phyloP scores from a whole-genome alignment of 116 monocot species.

The Iris pallida region DNA sequence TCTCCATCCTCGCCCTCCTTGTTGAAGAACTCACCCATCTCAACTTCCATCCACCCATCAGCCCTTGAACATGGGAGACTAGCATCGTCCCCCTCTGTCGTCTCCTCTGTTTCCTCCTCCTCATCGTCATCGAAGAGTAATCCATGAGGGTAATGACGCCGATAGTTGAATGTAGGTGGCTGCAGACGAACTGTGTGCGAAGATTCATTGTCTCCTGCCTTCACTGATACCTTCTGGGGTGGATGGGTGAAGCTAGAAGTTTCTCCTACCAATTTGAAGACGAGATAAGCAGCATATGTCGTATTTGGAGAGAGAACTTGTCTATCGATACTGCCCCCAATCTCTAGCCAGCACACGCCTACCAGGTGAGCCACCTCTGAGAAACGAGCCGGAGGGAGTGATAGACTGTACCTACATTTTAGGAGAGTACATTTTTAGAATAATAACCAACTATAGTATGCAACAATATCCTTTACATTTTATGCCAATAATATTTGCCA shows the following conservation, averaged over 20 bases:
- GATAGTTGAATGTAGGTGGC: no score
- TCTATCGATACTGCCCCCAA: slow-evolving; percentile 23
- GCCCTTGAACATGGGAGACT: background rate
- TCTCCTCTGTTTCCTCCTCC: slow-evolving; percentile 6
- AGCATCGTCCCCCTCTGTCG: no score
- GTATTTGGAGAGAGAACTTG: slow-evolving; percentile 26
- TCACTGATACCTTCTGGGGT: slow-evolving; percentile 10
- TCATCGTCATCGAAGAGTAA: slow-evolving; percentile 21
- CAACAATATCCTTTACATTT: no score
- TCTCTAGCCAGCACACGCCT: slow-evolving; percentile 28
- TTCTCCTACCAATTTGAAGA: slow-evolving; percentile 8
- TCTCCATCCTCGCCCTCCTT: slow-evolving; percentile 28
- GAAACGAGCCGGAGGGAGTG: slow-evolving; percentile 11
- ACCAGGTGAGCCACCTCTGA: slow-evolving; percentile 25
- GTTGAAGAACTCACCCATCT: slow-evolving; percentile 28
- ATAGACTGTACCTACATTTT: no score
- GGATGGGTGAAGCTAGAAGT: slow-evolving; percentile 6
- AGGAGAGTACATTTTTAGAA: no score
- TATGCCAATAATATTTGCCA: no score
- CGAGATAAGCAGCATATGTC: slow-evolving; percentile 31
- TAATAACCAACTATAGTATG: no score
- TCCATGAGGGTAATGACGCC: no score
- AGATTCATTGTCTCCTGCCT: background rate
- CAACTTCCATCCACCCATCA: slow-evolving; percentile 29
- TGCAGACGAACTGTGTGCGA: background rate